Evolutionary conservation across 2,329 filamentous ascomycete genomes (phyloP).

Genomic region (Xylariaceae sp.): DNA sequence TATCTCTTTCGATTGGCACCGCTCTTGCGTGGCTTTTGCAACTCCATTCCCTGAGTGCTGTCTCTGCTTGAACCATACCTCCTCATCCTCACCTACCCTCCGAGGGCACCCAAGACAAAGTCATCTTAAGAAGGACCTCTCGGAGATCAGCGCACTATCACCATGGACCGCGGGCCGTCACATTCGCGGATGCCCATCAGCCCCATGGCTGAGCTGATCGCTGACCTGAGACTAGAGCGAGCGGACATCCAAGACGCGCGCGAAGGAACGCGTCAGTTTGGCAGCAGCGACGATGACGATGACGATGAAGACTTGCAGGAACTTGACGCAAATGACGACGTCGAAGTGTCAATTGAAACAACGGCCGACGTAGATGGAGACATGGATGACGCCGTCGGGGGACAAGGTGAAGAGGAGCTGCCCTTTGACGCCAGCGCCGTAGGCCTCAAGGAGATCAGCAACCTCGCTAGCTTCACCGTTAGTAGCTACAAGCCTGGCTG

Average conservation of each 20-base stretch:
- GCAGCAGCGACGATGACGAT: slow-evolving; percentile 16
- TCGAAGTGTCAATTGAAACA: slow-evolving; percentile 20
- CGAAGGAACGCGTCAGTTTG: slow-evolving; percentile 3
- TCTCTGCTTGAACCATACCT: no score
- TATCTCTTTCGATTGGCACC: no score
- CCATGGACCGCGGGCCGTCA: slow-evolving; percentile 14
- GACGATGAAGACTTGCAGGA: slow-evolving; percentile 30
- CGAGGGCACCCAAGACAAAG: no score
- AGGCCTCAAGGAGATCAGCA: slow-evolving; percentile 77
- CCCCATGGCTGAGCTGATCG: not conserved
- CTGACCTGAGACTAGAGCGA: slow-evolving; percentile 11
- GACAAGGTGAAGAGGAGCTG: slow-evolving; percentile 36
- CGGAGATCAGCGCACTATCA: no score
- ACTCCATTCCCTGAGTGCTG: no score
- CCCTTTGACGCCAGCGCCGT: slow-evolving; percentile 51
- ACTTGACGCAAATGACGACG: slow-evolving; percentile 25
- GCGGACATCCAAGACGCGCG: not conserved
- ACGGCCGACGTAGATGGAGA: slow-evolving; percentile 28
- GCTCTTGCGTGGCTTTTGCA: no score
- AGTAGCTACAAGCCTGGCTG: slow-evolving; percentile 78
- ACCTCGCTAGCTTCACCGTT: slow-evolving; percentile 78
- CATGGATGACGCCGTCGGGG: slow-evolving; percentile 31
- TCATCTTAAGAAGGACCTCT: no score
- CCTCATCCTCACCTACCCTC: no score
- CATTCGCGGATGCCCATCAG: not conserved